Conservation (phyloP, 1,139 yeast species). For the Yamadazyma taylorii region DNA sequence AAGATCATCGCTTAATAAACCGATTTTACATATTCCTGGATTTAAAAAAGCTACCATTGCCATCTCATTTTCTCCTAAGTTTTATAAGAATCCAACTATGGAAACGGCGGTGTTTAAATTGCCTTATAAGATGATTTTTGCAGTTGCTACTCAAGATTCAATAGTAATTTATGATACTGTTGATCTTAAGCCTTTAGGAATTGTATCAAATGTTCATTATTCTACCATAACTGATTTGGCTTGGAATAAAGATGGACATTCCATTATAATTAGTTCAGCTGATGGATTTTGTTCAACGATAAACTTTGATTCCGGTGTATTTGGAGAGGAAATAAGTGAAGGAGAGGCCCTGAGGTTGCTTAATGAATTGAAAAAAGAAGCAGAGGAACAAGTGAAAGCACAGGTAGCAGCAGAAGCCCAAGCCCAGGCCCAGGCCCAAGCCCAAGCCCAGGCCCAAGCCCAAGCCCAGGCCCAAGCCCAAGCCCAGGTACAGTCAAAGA, state of each 20-base stretch:
- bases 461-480: no score
- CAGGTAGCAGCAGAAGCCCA: conserved; percentile 8
- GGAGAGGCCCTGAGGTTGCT: not conserved
- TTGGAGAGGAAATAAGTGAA: conserved; percentile 43
- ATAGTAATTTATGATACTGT: conserved; percentile 82
- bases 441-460: no score
- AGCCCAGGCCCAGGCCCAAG: no score
- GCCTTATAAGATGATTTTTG: conserved; percentile 81
- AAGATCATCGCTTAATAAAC: conserved; percentile 65
- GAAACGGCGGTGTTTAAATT: conserved; percentile 39
- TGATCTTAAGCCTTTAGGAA: conserved; percentile 63
- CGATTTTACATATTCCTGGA: conserved; percentile 78
- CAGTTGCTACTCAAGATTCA: conserved; percentile 92
- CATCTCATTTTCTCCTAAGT: conserved; percentile 69
- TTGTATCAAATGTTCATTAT: conserved; percentile 79
- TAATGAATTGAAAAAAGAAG: not conserved
- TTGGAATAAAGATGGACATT: conserved; percentile 81
- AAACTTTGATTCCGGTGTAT: conserved; percentile 45
- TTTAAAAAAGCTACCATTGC: conserved; percentile 83
- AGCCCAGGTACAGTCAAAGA: no score
- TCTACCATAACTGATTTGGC: conserved; percentile 83
- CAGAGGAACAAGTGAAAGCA: conserved; percentile 1
- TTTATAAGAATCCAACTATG: conserved; percentile 36
- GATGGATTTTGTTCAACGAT: conserved; percentile 90
- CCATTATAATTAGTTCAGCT: conserved; percentile 76